Conservation (phyloP, 805 yeast species). For the Komagataella pseudopastoris region DNA sequence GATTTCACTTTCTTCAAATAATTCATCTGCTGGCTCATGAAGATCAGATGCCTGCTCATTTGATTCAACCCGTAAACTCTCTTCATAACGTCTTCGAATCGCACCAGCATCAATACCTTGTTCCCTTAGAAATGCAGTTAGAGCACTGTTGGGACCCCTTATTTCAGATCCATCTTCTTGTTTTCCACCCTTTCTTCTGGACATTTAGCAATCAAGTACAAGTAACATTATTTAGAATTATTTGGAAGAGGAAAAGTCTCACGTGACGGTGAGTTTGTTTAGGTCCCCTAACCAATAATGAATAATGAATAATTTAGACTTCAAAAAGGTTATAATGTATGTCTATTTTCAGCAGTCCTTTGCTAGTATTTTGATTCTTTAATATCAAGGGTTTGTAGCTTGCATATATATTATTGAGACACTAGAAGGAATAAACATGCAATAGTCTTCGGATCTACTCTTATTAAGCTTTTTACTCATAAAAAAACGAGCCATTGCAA, state of each 20-base stretch:
- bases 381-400: too few relatives aligned
- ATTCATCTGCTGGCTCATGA: slow-evolving; percentile 9
- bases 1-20: slow-evolving; percentile 7
- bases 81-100: slow-evolving; percentile 35
- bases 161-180: slow-evolving; percentile 9
- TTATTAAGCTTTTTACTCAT: too few relatives aligned
- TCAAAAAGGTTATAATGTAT: too few relatives aligned
- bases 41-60: slow-evolving; percentile 18
- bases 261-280: neutral
- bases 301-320: too few relatives aligned
- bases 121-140: slow-evolving; percentile 76
- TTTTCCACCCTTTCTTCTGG: slow-evolving; percentile 3
- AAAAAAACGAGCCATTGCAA: too few relatives aligned
- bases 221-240: neutral
- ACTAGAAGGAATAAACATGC: too few relatives aligned
- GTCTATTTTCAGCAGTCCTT: too few relatives aligned
- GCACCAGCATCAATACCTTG: slow-evolving; percentile 83
- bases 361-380: too few relatives aligned
- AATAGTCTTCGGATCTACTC: too few relatives aligned
- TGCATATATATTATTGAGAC: too few relatives aligned
- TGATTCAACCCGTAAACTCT: slow-evolving; percentile 7
- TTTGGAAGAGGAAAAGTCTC: neutral
- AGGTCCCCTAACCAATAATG: too few relatives aligned
- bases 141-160: slow-evolving; percentile 69
- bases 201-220: slow-evolving; percentile 1